phyloP scores from a whole-genome alignment of 371 early-diverging fungal genomes.

The Smittium mucronatum region DNA sequence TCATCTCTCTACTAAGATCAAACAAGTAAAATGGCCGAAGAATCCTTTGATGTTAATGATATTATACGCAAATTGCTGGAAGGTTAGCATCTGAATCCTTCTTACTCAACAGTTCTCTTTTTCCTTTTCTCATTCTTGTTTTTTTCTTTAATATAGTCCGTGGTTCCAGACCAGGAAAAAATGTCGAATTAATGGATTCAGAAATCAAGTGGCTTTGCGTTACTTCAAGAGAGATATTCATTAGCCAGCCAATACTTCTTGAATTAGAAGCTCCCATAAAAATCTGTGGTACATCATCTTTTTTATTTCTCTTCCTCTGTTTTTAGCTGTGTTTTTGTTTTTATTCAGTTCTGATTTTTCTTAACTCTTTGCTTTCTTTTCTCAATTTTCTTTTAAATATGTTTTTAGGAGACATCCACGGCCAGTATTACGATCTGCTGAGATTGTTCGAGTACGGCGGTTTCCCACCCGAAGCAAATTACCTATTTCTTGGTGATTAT shows the following conservation, averaged over 20 bases:
- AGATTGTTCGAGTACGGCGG: conserved; percentile 86
- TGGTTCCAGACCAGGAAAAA: conserved; percentile 45
- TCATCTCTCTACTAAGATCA: not conserved
- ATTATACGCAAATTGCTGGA: not conserved
- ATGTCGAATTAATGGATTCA: conserved; percentile 56
- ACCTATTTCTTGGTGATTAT: conserved; percentile 97
- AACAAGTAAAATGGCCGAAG: not conserved
- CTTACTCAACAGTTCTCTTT: not conserved
- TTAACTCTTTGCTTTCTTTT: not conserved
- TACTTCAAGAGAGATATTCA: conserved; percentile 81
- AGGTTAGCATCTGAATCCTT: not conserved
- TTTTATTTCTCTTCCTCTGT: not conserved
- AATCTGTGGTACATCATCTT: conserved; percentile 43
- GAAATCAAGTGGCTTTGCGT: conserved; percentile 84
- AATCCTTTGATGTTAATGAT: not conserved
- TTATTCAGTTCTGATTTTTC: not conserved
- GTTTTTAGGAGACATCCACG: conserved; percentile 69
- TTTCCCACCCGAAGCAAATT: conserved; percentile 80
- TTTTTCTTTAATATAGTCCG: conserved; percentile 48
- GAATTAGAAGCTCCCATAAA: conserved; percentile 92
- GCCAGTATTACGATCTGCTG: conserved; percentile 84
- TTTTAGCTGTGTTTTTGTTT: not conserved
- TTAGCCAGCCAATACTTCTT: conserved; percentile 80
- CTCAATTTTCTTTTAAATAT: not conserved
- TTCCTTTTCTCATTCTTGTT: not conserved